Evolutionary conservation across 352 stramenopile species (phyloP), one percentile per base, ranked within the genome.

Genomic region (Phytophthora sansomeana): DNA sequence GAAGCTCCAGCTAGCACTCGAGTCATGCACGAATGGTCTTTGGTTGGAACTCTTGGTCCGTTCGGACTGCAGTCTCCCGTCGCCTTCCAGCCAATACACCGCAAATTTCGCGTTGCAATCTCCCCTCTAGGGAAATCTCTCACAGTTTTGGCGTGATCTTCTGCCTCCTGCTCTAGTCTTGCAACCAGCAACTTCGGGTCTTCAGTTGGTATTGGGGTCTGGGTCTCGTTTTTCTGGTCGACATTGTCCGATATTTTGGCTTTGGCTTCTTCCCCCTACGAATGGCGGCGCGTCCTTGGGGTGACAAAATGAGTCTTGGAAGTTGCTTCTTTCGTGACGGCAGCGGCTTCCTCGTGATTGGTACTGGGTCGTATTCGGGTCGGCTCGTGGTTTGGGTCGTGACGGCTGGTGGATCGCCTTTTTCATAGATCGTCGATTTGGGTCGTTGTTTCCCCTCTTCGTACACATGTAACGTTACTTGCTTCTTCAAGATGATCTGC

Each of bases 81-180:
- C 0, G 56, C 59, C n/a, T 46, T 69, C 66, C 70, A 75, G 1
- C 59, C 65, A 0, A 78, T 24, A 26, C 65, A 78, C 10, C 39
- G 51, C 9, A 78, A 21, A 0, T 32, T 32, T 1, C 70, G 57
- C 4, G 43, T 36, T 2, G 17, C 43, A 1, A 1, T 46, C n/a
- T 63, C 42, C 2, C 47, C 49, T 13, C 36, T 67, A 6, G 58
- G 58, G 21, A 58, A 68, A 38, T 58, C 46, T 17, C 35, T 63
- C n/a, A 72, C 49, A 4, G 49, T 62, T 19, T 60, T 53, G 0
- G 39, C 55, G 32, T 65, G 61, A 2, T 4, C 33, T 24, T 64
- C 46, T 1, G 36, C 61, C 26, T 58, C 53, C 11, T 58, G 19
- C 21, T 24, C 4, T 13, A 17, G n/a, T 52, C 36, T 54, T 10